Evolutionary conservation across 208 protist species (phyloP), one percentile per base, ranked within the genome.

Genomic region (Trypanosoma boissoni): DNA sequence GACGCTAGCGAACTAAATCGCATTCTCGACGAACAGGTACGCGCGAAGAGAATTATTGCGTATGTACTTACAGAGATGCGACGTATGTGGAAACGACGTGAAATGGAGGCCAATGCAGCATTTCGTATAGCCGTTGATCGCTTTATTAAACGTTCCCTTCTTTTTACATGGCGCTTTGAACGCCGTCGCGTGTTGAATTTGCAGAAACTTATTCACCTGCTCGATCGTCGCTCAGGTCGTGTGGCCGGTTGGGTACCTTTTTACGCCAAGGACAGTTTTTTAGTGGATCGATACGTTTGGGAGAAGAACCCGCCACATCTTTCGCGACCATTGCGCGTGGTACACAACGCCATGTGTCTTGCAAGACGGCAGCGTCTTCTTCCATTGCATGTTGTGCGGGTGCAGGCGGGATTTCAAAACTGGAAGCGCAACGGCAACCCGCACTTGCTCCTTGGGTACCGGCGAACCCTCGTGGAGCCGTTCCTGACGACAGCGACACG

Each of bases 391-490:
- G 46, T 90, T 6, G 75, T 94, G 12, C 78, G 78, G 9, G 28
- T 56, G 1, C 67, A 83, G 23, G 48, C 74, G 0, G 77, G 37
- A 18, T 18, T 8, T 28, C 12, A 44, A 36, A 31, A 1, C 21
- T 53, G 23, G 1, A 16, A 1, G 36, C 70, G 61, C 39, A 69
- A 58, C 26, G 68, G 66, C 44, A 87, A 77, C 45, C 70, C 37
- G 18, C 88, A 94, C 55, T 55, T 92, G 5, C 58, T 94, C 5
- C 76, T 82, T 34, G 88, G 88, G 14, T 94, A 91, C 56, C 61
- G 72, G 36, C 37, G 45, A 5, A 58, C 26, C n/a, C 21, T 58
- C 46, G 23, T 66, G 16, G 58, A 45, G 55, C 61, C 58, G 58
- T 82, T 72, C 9, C 64, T 14, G 28, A 73, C 73, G 4, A 43